Percentiles rank a stretch among this genome's conserved stretches.
Evolutionary conservation across 2,329 filamentous ascomycete genomes (phyloP).

Genomic region (Pseudogymnoascus sp.): DNA sequence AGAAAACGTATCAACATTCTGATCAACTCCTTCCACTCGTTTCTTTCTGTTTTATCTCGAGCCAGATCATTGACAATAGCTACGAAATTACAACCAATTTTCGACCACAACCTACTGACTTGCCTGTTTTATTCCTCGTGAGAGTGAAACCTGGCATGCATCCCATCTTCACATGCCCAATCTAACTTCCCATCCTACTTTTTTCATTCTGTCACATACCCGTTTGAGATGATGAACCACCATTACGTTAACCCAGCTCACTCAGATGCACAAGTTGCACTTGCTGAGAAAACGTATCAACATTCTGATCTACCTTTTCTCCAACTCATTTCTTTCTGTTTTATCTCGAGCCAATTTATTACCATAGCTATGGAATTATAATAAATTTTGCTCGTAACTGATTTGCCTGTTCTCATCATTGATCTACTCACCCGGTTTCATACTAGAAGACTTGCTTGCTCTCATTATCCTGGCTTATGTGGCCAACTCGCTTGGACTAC

Average conservation of each 20-base stretch:
- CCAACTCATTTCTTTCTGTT: neutral
- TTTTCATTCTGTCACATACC: neutral
- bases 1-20: neutral
- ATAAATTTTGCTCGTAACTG: neutral
- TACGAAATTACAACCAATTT: neutral
- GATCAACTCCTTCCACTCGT: neutral
- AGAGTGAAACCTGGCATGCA: neutral
- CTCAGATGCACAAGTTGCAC: slow-evolving; percentile 9
- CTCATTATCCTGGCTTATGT: neutral
- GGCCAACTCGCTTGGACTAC: neutral
- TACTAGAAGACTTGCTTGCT: neutral
- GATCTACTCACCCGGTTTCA: neutral
- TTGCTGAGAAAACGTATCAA: slow-evolving; percentile 11
- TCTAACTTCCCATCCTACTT: neutral
- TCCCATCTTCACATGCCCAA: neutral
- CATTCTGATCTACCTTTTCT: neutral
- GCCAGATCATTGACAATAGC: neutral
- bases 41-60: neutral
- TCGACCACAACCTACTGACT: neutral
- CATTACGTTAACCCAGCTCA: slow-evolving; percentile 11
- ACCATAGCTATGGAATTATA: neutral
- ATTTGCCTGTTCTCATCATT: neutral
- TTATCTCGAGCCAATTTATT: neutral
- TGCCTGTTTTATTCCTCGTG: neutral
- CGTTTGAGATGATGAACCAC: slow-evolving; percentile 9